A percentile compares a stretch with the other conserved stretches of the same genome.
Conservation (phyloP, 1,284 basidiomycete species). For the Leccinum angustisporum region DNA sequence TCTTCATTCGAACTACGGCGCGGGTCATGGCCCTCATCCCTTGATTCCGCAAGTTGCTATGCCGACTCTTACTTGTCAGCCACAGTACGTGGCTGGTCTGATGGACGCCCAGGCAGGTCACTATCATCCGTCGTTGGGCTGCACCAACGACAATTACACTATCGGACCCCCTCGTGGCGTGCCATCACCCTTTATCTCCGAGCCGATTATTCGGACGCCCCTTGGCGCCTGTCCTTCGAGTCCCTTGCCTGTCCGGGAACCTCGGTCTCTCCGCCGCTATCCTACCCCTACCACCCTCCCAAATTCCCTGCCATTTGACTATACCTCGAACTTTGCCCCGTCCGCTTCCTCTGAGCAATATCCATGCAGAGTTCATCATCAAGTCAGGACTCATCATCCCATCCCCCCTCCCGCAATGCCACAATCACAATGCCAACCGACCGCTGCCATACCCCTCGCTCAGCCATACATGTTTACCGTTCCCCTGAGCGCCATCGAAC, state of each 20-base stretch:
- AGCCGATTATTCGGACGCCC: conserved; percentile 9
- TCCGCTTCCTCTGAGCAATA: background rate
- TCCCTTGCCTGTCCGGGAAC: background rate
- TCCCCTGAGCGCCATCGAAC: conserved; percentile 10
- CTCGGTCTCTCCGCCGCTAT: background rate
- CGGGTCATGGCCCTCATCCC: background rate
- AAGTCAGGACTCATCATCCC: background rate
- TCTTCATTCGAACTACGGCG: background rate
- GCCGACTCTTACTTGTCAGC: conserved; percentile 1
- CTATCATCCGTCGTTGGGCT: background rate
- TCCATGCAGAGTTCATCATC: background rate
- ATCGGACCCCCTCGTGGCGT: background rate
- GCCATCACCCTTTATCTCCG: background rate
- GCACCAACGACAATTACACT: background rate
- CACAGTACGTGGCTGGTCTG: background rate
- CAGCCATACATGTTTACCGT: conserved; percentile 6
- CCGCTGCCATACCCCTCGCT: background rate
- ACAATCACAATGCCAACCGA: background rate
- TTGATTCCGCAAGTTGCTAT: conserved; percentile 8
- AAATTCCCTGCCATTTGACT: background rate
- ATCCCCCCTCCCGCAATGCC: background rate
- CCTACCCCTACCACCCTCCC: background rate
- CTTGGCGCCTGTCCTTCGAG: background rate
- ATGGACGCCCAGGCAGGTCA: conserved; percentile 6
- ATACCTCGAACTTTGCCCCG: background rate